Base-by-base conservation (phyloP, 257 asterid species). In the Striga asiatica region DNA sequence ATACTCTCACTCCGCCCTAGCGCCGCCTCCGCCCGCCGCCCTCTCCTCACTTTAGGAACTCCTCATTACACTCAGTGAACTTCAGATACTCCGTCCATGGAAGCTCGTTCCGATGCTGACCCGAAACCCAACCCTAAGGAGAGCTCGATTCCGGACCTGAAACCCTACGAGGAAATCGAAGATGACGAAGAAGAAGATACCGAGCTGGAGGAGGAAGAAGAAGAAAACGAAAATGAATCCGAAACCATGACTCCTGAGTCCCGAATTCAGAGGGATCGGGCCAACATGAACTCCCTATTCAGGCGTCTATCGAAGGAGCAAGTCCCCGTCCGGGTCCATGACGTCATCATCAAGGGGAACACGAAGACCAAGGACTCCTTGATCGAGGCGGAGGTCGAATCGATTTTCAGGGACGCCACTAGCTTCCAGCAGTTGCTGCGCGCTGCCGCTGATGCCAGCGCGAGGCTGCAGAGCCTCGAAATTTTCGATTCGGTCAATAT, bases 321-420 rank as follows among this genome's bases (percentile, higher is more conserved):
- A 66, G 79, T 92, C 7, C 87, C 91, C 1, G 70, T 81, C 23
- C 77, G 91, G 25, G 97, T 92, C 48, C 97, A 92, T 65, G 87
- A 92, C 54, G 77, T 92, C 66, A 59, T 85, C 70, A 85, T 92
- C 58, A 79, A 81, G 78, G 99, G 99, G 8, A 92, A 83, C 64
- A 59, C 69, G 6, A 88, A 75, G 79, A 88, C 97, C 6, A 88
- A 83, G 73, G 93, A 83, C 13, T 61, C 67, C 0, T 32, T 92
- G 34, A 81, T 92, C 43, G 89, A 83, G 73, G 56, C 92, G 38
- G 89, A 82, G 72, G 69, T 83, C 23, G 91, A 77, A 38, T 67
- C 45, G 28, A 66, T 84, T 31, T 75, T 92, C 38, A 81, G 67
- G 71, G 71, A 46, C 0, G 93, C 84, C 2, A 69, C 76, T 28